These are phyloP conservation scores for Trichoderma sp. DNA, from an alignment of 2,329 filamentous ascomycete species.

Conservation along the genomic window DNA sequence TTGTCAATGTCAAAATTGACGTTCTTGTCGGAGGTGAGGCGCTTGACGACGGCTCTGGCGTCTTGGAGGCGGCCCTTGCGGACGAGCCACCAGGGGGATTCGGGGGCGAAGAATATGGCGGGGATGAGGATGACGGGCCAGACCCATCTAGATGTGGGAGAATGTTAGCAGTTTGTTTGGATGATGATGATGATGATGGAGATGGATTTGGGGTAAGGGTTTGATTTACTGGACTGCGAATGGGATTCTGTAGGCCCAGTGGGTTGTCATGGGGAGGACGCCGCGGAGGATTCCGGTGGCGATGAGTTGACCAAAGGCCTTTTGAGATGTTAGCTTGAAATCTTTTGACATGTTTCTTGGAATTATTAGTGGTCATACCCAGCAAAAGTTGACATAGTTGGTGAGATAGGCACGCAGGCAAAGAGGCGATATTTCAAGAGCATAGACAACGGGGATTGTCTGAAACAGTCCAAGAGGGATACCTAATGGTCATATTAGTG, in stretches of 20 bases:
- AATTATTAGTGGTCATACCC: constrained; percentile 26
- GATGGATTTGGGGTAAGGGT: background rate
- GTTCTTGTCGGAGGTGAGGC: constrained; percentile 26
- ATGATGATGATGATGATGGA: background rate
- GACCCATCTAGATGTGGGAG: constrained; percentile 35
- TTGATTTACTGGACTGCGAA: constrained; percentile 41
- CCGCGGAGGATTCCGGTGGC: constrained; percentile 33
- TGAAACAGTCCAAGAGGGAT: constrained; percentile 46
- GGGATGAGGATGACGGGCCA: constrained; percentile 45
- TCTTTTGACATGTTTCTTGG: background rate
- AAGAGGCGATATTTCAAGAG: constrained; percentile 41
- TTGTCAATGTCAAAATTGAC: constrained; percentile 29
- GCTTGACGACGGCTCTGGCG: constrained; percentile 31
- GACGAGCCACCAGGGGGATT: constrained; percentile 43
- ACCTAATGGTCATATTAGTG: background rate
- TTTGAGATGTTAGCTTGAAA: background rate
- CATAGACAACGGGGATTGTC: constrained; percentile 46
- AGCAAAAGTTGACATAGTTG: constrained; percentile 47
- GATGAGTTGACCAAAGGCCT: constrained; percentile 43
- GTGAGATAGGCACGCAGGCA: constrained; percentile 45
- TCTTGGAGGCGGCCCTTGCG: constrained; percentile 32
- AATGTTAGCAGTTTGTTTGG: background rate
- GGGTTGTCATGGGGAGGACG: constrained; percentile 26
- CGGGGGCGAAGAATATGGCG: constrained; percentile 43
- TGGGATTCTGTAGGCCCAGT: constrained; percentile 48